Evolutionary conservation across 768 basidiomycete species (phyloP).

Genomic region (Amanita rimosa): DNA sequence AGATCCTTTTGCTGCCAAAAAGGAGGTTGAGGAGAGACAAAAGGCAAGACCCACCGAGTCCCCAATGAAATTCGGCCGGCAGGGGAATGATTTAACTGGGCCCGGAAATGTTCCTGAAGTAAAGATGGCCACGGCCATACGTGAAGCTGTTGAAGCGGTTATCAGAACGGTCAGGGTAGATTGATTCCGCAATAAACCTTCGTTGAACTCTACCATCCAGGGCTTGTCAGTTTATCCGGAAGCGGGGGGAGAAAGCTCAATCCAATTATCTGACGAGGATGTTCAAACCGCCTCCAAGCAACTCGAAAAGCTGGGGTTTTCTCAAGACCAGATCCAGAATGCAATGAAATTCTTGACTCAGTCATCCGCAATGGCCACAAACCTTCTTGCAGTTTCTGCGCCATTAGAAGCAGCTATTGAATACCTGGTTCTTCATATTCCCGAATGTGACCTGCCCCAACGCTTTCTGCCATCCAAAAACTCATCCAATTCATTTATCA

Average conservation of each 20-base stretch:
- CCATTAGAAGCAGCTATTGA: slow-evolving; percentile 75
- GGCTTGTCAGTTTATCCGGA: slow-evolving; percentile 42
- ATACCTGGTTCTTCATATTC: slow-evolving; percentile 71
- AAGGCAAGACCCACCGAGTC: slow-evolving; percentile 41
- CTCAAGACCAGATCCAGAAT: slow-evolving; percentile 34
- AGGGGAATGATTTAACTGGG: background rate
- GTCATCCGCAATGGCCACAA: slow-evolving; percentile 47
- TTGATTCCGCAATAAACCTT: background rate
- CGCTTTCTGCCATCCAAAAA: slow-evolving; percentile 56
- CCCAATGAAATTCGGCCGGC: background rate
- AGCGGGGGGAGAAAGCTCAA: slow-evolving; percentile 20
- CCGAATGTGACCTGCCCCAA: slow-evolving; percentile 80
- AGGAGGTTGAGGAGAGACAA: slow-evolving; percentile 46
- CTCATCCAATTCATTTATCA: slow-evolving; percentile 61
- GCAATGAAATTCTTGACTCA: slow-evolving; percentile 45
- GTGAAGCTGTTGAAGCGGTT: slow-evolving; percentile 72
- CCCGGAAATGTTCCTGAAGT: slow-evolving; percentile 49
- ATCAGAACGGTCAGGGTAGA: slow-evolving; percentile 52
- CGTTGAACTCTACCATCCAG: slow-evolving; percentile 18
- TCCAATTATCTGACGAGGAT: slow-evolving; percentile 31
- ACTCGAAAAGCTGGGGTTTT: slow-evolving; percentile 61
- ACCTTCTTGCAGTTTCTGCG: slow-evolving; percentile 45
- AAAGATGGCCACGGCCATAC: slow-evolving; percentile 64
- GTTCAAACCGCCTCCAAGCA: slow-evolving; percentile 34
- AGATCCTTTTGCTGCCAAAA: slow-evolving; percentile 74